A percentile compares a stretch with the other conserved stretches of the same genome.
phyloP scores from a whole-genome alignment of 2,329 filamentous ascomycete genomes.

The Pezicula neosporulosa region DNA sequence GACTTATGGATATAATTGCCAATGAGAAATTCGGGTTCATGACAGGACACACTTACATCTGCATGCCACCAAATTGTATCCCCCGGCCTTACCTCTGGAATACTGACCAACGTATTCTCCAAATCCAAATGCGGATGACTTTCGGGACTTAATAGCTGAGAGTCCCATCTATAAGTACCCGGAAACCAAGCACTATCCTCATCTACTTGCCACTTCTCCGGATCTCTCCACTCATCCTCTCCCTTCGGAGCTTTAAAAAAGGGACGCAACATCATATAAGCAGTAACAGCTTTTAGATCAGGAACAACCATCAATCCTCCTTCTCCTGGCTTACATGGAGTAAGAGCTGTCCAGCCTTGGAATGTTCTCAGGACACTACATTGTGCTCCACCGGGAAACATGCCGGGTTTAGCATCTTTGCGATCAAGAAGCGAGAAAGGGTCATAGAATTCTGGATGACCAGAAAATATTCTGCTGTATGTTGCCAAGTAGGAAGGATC shows the following conservation, averaged over 20 bases:
- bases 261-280: constrained; percentile 35
- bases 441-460: constrained; percentile 23
- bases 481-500: constrained; percentile 32
- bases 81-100: constrained; percentile 32
- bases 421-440: constrained; percentile 32
- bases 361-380: constrained; percentile 33
- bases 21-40: not conserved
- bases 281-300: constrained; percentile 30
- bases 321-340: constrained; percentile 27
- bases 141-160: constrained; percentile 31
- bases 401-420: constrained; percentile 27
- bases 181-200: constrained; percentile 30
- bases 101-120: constrained; percentile 30
- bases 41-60: constrained; percentile 25
- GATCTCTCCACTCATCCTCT: constrained; percentile 28
- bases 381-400: constrained; percentile 32
- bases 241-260: constrained; percentile 33
- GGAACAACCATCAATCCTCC: constrained; percentile 36
- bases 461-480: constrained; percentile 27
- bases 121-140: constrained; percentile 35
- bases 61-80: constrained; percentile 38
- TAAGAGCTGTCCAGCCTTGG: constrained; percentile 39
- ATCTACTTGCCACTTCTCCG: constrained; percentile 32
- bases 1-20: no score
- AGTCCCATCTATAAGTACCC: constrained; percentile 28